Percentiles rank a stretch among this genome's conserved stretches.
These are phyloP conservation scores for Sarcodon sp. DNA, from an alignment of 768 basidiomycete genomes.

Conservation along the genomic window DNA sequence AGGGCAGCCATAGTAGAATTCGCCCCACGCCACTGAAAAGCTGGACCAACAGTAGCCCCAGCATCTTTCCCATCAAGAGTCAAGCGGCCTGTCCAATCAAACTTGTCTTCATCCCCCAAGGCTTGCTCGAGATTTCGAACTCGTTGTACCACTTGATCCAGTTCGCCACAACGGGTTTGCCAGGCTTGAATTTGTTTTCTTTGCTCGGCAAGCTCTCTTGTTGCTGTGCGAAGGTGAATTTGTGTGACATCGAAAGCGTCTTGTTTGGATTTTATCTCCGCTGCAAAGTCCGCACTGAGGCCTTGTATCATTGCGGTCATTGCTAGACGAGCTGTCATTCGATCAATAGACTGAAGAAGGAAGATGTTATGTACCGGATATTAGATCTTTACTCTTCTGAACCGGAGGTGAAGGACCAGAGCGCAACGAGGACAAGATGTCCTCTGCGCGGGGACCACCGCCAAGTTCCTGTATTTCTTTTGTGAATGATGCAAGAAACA, in stretches of 20 bases:
- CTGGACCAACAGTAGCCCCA: constrained; percentile 31
- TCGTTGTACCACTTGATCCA: constrained; percentile 73
- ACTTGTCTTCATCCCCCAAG: constrained; percentile 60
- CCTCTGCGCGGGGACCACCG: constrained; percentile 62
- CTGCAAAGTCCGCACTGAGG: constrained; percentile 65
- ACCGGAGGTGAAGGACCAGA: constrained; percentile 65
- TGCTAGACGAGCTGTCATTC: constrained; percentile 31
- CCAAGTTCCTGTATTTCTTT: constrained; percentile 43
- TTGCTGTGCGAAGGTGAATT: constrained; percentile 77
- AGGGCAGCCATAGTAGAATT: constrained; percentile 55
- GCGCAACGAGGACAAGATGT: constrained; percentile 63
- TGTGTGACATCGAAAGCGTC: constrained; percentile 82
- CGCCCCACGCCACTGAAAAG: constrained; percentile 61
- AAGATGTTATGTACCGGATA: constrained; percentile 38
- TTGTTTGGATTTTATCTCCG: constrained; percentile 79
- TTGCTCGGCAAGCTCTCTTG: constrained; percentile 82
- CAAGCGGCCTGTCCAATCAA: constrained; percentile 82
- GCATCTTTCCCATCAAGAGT: constrained; percentile 28
- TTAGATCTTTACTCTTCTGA: constrained; percentile 82
- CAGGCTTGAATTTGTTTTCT: constrained; percentile 73
- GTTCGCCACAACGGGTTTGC: constrained; percentile 60
- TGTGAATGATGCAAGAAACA: background rate
- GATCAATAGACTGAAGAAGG: background rate
- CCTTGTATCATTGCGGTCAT: constrained; percentile 77
- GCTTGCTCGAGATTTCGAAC: constrained; percentile 78